Base-by-base conservation (phyloP, 1,284 basidiomycete species). In the Athelia sp. region DNA sequence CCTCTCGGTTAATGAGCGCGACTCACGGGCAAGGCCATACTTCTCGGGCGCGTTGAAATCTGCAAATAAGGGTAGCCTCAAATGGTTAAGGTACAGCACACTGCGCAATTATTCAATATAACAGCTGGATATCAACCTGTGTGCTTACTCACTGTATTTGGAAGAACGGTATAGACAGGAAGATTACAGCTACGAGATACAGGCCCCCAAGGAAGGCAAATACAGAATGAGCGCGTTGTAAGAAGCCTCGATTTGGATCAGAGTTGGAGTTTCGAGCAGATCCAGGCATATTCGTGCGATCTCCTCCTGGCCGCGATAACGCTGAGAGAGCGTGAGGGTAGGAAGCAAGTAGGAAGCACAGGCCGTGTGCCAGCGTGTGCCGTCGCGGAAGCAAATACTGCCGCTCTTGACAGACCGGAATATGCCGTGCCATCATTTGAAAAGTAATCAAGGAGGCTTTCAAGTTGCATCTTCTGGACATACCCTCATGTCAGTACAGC, bases 21-120 rank as follows among this genome's bases (percentile, higher is more conserved):
- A 13, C 87, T 62, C 63, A 93, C 91, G 90, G 19, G 92, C 84
- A 50, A 95, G 73, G 2, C 91, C 89, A 64, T 91, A 90, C 54
- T 70, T 76, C 62, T 91, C 86, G 1, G 92, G 91, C 13, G 68
- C 60, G 49, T 81, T 72, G 56, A 79, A 92, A 26, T 82, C 71
- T 0, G 83, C 74, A 50, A 75, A 79, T 52, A 82, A 69, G 0
- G 93, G 93, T 42, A 85, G 62, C 48, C 69, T 75, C 40, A 92
- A 48, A 11, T 76, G 74, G 59, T 96, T 84, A 54, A 92, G 67
- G 64, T 86, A 97, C 38, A 81, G 50, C 21, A 73, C 61, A 50
- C 78, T 81, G 60, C 36, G 34, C 48, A 36, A 40, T 45, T 49
- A 46, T 40, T 29, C 48, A 55, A 46, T 23, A 38, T 54, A 50